Evolutionary conservation across 139 green algal species (phyloP), one percentile per base, ranked within the genome.

Genomic region (Trebouxia sp.): DNA sequence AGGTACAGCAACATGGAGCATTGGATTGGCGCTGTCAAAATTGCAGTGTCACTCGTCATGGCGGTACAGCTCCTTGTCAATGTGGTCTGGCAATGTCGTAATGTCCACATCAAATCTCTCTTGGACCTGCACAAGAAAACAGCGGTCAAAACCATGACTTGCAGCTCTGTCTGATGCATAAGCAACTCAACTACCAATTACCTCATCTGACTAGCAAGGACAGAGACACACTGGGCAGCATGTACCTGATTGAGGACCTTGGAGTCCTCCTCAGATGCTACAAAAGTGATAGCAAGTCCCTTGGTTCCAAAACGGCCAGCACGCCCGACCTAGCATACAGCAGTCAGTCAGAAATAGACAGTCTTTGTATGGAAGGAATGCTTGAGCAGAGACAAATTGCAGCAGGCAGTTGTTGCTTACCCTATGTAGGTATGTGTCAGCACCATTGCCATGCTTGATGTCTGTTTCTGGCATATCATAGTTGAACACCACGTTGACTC

Each of bases 401-500:
- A 53, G 32, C 1, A 0, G 58, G 7, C 41, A 41, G 30, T 0
- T 42, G 10, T 20, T 6, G 65, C 84, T 65, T 28, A 91, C 93
- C 39, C 97, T 87, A 85, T 99, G 97, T 62, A 99, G 91, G 90
- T 99, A 99, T 1, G 96, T 98, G 93, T 99, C 97, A 47, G 97
- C 96, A 65, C 94, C 95, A 62, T 97, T 97, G 80, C 92, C 92
- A 55, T 97, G 88, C 76, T 88, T 87, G 79, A 96, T 89, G 77
- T 96, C 92, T 1, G 92, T 97, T 85, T 98, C 93, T 6, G 97
- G 97, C 97, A 99, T 99, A 89, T 99, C 97, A 82, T 99, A 99
- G 90, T 99, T 99, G 91, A 99, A 98, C 26, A 99, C 97, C 76
- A 99, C 98, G 88, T 99, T 99, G 70, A 99, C 97, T 45, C 96